Base-by-base conservation (phyloP, 768 basidiomycete genomes). In the Phaffia tasmanica region DNA sequence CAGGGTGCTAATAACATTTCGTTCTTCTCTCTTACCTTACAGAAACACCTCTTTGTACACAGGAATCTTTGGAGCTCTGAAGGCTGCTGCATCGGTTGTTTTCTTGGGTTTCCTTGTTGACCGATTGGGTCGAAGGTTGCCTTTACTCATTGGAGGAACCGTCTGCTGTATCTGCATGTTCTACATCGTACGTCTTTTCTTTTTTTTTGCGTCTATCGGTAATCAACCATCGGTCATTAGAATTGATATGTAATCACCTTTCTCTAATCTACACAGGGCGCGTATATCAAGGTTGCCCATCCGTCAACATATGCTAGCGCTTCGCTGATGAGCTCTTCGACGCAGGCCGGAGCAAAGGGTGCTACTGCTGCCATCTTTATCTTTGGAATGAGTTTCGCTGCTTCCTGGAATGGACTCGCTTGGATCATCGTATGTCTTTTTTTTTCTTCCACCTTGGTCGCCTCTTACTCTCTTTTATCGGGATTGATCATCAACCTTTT, bases 1-100 rank as follows among this genome's bases (percentile, higher is more conserved):
- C 35, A 42, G 35, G 6, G 11, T 11, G 11, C 35, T 42, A 11
- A 42, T 11, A 11, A 4, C 35, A 42, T 42, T 11, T 42, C 11
- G 4, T 30, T 62, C 47, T 30, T 61, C 21, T 51, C 48, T n/a
- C 53, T n/a, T 8, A 54, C 53, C 16, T 16, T n/a, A 5, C 57
- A 53, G 62, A 7, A 76, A 72, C 50, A 76, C 74, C 7, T 68
- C 75, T 2, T 74, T 80, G 14, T 77, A 81, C 63, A 80, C 81
- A 25, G 81, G 81, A 59, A 79, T 82, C 58, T 83, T 80, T 70
- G 82, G 81, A 16, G 76, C 81, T 47, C 78, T 81, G 76, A 77
- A 78, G 74, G 73, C 74, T 15, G 56, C 72, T n/a, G 67, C 65
- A 14, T 66, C 73, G 1, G 60, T 81, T 25, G 61, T 81, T 61